Evolutionary conservation across 176 grass and related monocot species (phyloP).

Genomic region (Urochloa ruziziensis): DNA sequence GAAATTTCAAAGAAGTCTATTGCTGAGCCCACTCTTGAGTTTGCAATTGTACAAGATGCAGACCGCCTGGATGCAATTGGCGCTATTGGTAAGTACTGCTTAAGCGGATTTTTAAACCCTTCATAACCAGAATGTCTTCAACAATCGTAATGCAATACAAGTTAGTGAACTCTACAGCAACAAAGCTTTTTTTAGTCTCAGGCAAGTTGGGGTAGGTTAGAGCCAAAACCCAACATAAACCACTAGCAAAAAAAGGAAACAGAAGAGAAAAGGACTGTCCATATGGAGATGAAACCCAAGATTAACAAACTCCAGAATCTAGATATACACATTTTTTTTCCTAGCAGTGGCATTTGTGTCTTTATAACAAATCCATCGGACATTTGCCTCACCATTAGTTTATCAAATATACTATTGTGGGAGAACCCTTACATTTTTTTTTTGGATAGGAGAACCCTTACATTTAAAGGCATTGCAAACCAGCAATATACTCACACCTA

Average conservation of each 20-base stretch:
- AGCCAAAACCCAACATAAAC: background rate
- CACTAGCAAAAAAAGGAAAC: background rate
- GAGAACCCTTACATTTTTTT: background rate
- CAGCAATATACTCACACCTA: background rate
- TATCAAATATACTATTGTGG: background rate
- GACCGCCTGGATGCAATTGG: constrained; percentile 92
- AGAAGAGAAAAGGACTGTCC: background rate
- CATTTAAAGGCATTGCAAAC: background rate
- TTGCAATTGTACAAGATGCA: constrained; percentile 92
- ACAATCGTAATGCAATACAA: background rate
- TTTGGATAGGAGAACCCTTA: no score
- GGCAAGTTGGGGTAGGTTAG: background rate
- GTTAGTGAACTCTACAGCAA: background rate
- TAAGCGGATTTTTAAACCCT: background rate
- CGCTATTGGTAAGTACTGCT: constrained; percentile 64
- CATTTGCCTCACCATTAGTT: background rate
- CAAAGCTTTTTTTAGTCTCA: background rate
- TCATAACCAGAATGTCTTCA: background rate
- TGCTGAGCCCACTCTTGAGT: constrained; percentile 53
- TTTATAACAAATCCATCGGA: background rate
- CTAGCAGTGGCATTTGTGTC: background rate
- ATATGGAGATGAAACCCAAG: background rate
- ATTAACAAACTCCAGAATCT: background rate
- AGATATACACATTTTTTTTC: background rate
- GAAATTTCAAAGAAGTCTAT: constrained; percentile 58